A percentile compares a stretch with the other conserved stretches of the same genome.
Conservation (phyloP, 1,284 basidiomycete species). For the Cryptococcus deneoformans region DNA sequence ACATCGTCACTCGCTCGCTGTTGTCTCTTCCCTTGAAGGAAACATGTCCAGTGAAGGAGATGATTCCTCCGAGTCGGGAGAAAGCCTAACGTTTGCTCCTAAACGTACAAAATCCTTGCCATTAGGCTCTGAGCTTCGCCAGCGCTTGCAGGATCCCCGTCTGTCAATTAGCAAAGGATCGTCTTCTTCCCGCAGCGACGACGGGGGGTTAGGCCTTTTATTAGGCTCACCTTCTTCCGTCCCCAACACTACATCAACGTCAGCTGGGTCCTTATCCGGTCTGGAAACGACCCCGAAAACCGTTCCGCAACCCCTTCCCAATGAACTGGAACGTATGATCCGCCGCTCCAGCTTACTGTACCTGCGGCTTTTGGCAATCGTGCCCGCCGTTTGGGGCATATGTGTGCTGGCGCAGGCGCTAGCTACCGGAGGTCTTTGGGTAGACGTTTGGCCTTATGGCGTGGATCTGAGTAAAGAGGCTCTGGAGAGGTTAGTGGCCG, state of each 20-base stretch:
- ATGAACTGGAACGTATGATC: slow-evolving; percentile 25
- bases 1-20: background rate
- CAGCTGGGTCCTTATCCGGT: background rate
- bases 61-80: slow-evolving; percentile 37
- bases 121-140: background rate
- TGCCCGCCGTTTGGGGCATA: slow-evolving; percentile 41
- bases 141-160: background rate
- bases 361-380: slow-evolving; percentile 37
- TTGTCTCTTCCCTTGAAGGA: slow-evolving; percentile 8
- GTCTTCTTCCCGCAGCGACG: background rate
- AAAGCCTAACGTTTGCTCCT: slow-evolving; percentile 36
- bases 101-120: slow-evolving; percentile 14
- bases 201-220: slow-evolving; percentile 10
- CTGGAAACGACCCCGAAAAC: background rate
- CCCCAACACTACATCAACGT: background rate
- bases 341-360: slow-evolving; percentile 29
- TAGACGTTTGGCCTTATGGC: slow-evolving; percentile 46
- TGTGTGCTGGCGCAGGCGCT: slow-evolving; percentile 32
- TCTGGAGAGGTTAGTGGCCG: slow-evolving; percentile 35
- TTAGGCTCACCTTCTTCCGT: slow-evolving; percentile 5
- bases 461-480: slow-evolving; percentile 39
- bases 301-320: slow-evolving; percentile 5
- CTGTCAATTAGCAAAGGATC: background rate
- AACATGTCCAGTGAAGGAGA: slow-evolving; percentile 39
- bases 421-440: slow-evolving; percentile 29